These are phyloP conservation scores for Nemania sp. DNA, from an alignment of 2,329 filamentous ascomycete species.

Conservation along the genomic window DNA sequence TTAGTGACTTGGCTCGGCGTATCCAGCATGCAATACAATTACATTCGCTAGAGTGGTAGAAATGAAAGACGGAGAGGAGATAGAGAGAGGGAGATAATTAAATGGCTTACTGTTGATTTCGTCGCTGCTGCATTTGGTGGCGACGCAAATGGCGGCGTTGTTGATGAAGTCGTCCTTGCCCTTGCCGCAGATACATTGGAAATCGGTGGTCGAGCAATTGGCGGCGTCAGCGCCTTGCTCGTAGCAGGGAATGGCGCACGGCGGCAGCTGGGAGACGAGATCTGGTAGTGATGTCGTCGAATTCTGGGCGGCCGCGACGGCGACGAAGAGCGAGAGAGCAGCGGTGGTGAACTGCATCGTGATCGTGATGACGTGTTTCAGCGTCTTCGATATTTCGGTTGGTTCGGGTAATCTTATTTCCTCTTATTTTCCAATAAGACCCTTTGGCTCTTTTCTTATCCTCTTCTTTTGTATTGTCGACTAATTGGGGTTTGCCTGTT, in stretches of 20 bases:
- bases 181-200: slow-evolving; percentile 36
- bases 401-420: neutral
- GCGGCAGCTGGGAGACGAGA: slow-evolving; percentile 36
- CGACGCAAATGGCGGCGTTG: slow-evolving; percentile 31
- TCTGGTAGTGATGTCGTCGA: slow-evolving; percentile 33
- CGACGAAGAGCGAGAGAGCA: slow-evolving; percentile 23
- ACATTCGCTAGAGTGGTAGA: too few species aligned
- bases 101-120: slow-evolving; percentile 33
- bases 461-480: neutral
- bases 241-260: slow-evolving; percentile 37
- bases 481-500: neutral
- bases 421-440: neutral
- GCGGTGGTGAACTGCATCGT: slow-evolving; percentile 25
- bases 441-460: neutral
- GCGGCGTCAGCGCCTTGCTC: slow-evolving; percentile 27
- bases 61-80: neutral
- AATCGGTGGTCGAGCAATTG: slow-evolving; percentile 35
- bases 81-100: neutral
- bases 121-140: slow-evolving; percentile 24
- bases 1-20: too few species aligned
- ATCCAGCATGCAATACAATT: too few species aligned
- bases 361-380: slow-evolving; percentile 9
- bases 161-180: slow-evolving; percentile 32
- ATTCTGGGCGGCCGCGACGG: slow-evolving; percentile 25
- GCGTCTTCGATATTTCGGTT: neutral